phyloP scores from a whole-genome alignment of 2,329 filamentous ascomycete genomes.

The Sporothrix pseudoabietina region DNA sequence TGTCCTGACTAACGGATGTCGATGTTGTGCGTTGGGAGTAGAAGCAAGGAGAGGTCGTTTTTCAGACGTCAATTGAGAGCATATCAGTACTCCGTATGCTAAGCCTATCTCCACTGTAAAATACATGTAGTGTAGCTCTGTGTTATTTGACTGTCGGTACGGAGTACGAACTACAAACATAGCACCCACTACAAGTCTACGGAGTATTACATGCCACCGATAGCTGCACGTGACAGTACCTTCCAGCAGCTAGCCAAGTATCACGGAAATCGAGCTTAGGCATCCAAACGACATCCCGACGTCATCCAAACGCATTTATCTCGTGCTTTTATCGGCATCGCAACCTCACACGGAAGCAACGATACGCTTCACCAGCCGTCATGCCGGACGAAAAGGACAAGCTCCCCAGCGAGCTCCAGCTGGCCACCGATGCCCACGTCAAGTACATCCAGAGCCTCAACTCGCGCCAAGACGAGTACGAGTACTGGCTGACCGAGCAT shows the following conservation, averaged over 20 bases:
- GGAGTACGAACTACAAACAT: too few species aligned
- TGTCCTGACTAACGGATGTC: not conserved
- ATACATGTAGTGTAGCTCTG: not conserved
- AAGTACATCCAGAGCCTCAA: constrained; percentile 92
- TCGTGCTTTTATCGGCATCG: not conserved
- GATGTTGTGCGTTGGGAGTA: not conserved
- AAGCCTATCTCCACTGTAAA: not conserved
- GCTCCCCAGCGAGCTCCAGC: constrained; percentile 47
- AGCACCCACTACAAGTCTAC: not conserved
- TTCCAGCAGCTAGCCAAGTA: not conserved
- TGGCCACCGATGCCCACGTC: constrained; percentile 68
- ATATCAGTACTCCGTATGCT: not conserved
- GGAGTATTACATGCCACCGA: not conserved
- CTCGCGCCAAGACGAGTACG: constrained; percentile 87
- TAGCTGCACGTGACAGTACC: constrained; percentile 7
- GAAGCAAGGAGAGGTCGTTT: not conserved
- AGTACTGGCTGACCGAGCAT: constrained; percentile 98
- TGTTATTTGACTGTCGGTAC: too few species aligned
- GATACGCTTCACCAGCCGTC: not conserved
- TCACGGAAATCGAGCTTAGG: constrained; percentile 3
- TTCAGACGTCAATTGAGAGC: not conserved
- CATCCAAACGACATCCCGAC: constrained; percentile 16
- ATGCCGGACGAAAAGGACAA: constrained; percentile 42
- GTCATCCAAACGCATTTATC: not conserved
- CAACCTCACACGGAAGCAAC: not conserved